Base-by-base conservation (phyloP, 2,329 filamentous ascomycete genomes). In the Calcarisporium arbuscula region DNA sequence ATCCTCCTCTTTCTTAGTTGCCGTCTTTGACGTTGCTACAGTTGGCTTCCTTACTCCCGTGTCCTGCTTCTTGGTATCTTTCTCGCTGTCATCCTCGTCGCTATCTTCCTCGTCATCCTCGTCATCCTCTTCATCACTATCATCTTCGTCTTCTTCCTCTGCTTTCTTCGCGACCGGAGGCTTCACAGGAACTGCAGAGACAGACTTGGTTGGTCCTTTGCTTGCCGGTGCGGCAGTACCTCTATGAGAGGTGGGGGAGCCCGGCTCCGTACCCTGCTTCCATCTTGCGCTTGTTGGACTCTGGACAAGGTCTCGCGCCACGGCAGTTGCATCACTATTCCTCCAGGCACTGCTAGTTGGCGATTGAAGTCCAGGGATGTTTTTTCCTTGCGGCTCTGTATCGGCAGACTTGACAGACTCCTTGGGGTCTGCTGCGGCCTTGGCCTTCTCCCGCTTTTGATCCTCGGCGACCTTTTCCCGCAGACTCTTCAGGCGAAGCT, bases 401-500 rank as follows among this genome's bases (percentile, higher is more conserved):
- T n/a, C 9, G 14, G 15, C 8, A n/a, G 19, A 5, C n/a, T 45
- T 40, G 8, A 34, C 30, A 2, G 38, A 71, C 55, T 5, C 59
- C 60, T 4, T 52, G 46, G 8, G 28, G 19, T 28, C 35, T 30
- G 10, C 28, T 14, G 30, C 25, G 27, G 44, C 39, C 9, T 43
- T 41, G 2, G 29, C 6, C 6, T 15, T 14, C 8, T 48, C 40
- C 9, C 47, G 34, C 19, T 41, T 44, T 15, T 49, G 37, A 28
- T 39, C 44, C 12, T 35, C 15, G 16, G 17, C 28, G 5, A 73
- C 72, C 56, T 76, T 76, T 36, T 72, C 67, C 35, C 70, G 63
- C 41, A 77, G 53, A 47, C 55, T 62, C 42, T 74, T 65, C 41
- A 77, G 63, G 36, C 68, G 68, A 45, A 70, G 61, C 46, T 78